Conservation (phyloP, 2,329 filamentous ascomycete species). For the Akanthomyces lecanii region DNA sequence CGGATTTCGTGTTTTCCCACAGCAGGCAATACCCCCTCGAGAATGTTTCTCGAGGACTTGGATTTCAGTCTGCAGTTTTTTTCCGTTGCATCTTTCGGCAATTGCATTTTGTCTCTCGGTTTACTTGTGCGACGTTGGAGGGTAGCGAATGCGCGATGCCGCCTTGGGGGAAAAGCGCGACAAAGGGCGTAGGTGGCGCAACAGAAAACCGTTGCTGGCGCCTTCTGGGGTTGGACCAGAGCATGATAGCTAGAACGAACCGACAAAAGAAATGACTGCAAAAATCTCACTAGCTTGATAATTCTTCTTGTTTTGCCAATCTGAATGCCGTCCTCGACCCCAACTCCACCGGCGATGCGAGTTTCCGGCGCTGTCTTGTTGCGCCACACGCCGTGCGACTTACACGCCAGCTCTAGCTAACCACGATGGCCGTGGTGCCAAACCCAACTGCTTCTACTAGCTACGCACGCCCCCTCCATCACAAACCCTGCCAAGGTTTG, state of each 20-base stretch:
- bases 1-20: background rate
- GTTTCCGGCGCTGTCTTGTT: too few relatives aligned
- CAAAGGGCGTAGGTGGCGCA: background rate
- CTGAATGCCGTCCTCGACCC: background rate
- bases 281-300: background rate
- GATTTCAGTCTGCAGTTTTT: background rate
- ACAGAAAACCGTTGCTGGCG: background rate
- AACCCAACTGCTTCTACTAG: too few relatives aligned
- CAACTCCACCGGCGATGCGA: background rate
- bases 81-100: background rate
- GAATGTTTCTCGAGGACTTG: constrained; percentile 3
- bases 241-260: background rate
- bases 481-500: too few relatives aligned
- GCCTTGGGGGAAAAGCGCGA: background rate
- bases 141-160: background rate
- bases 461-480: too few relatives aligned
- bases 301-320: background rate
- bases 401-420: too few relatives aligned
- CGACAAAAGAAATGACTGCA: background rate
- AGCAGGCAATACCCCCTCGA: constrained; percentile 13
- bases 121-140: background rate
- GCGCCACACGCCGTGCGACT: too few relatives aligned
- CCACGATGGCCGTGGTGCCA: too few relatives aligned
- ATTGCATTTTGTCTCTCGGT: background rate
- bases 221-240: background rate